phyloP scores from a whole-genome alignment of 106 monocot species.

The Vanilla planifolia region DNA sequence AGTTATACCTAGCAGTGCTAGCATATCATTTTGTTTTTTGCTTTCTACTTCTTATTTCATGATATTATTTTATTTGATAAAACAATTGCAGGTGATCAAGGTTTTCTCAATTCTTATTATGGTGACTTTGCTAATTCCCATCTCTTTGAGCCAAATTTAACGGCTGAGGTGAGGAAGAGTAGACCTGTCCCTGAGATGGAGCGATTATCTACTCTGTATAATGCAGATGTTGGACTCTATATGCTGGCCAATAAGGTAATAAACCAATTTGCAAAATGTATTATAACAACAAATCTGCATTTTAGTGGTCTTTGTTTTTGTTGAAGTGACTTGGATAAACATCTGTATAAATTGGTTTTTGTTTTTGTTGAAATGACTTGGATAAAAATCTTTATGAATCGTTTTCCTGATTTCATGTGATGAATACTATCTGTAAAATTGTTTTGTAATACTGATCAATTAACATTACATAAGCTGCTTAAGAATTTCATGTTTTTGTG shows the following conservation, averaged over 20 bases:
- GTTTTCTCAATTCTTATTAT: constrained; percentile 97
- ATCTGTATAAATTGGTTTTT: too few relatives aligned
- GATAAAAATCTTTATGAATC: too few relatives aligned
- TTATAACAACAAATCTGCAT: background rate
- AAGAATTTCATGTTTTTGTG: too few relatives aligned
- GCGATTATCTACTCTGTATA: constrained; percentile 88
- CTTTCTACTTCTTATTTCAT: background rate
- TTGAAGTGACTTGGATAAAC: too few relatives aligned
- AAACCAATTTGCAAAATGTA: background rate
- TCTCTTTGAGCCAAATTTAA: constrained; percentile 66
- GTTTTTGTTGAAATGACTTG: too few relatives aligned
- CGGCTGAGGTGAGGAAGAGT: constrained; percentile 31
- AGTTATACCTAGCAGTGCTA: background rate
- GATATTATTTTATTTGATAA: constrained; percentile 6
- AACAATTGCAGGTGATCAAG: constrained; percentile 77
- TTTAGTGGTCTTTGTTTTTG: background rate
- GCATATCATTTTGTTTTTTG: background rate
- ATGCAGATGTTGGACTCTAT: constrained; percentile 99
- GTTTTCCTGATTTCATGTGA: too few relatives aligned
- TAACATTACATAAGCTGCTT: too few relatives aligned
- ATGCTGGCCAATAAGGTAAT: constrained; percentile 99
- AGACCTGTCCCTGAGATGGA: constrained; percentile 65
- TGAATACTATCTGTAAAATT: too few relatives aligned
- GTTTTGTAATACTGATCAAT: too few relatives aligned
- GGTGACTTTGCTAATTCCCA: constrained; percentile 84